Base-by-base conservation (phyloP, 192 early-diverging fungal genomes). In the Diversispora epigaea region DNA sequence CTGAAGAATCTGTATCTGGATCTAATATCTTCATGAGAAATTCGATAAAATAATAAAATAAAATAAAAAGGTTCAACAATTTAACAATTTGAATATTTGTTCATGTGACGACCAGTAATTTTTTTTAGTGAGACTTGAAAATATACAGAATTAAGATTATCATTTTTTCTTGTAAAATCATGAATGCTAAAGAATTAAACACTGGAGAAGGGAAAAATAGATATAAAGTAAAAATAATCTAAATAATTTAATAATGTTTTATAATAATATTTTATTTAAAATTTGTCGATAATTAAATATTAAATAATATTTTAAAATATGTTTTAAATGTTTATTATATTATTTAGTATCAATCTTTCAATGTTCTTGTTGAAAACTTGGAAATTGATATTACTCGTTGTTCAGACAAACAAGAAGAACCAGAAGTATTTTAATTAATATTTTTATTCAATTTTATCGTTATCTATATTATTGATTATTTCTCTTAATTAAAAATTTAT, bases 261-360 rank as follows among this genome's bases (percentile, higher is more conserved):
- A 39, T 44, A 32, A 17, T 25, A 8, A 43, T 52, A 60, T 17
- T 3, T 14, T 11, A 10, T 21, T 70, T 9, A 19, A 43, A n/a
- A n/a, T n/a, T n/a, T n/a, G n/a, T n/a, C n/a, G n/a, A n/a, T n/a
- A n/a, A n/a, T n/a, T n/a, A n/a, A n/a, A n/a, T n/a, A n/a, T n/a
- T n/a, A n/a, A n/a, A n/a, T n/a, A n/a, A n/a, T n/a, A n/a, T n/a
- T n/a, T n/a, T n/a, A n/a, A n/a, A n/a, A n/a, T n/a, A 52, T 39
- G 12, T 46, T 7, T 47, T 21, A 9, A 49, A 9, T 12, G 25
- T 32, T 32, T 32, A 32, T 32, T 56, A 8, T 50, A 19, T 74
- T 41, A 61, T 54, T n/a, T 81, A 94, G 93, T 94, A 88, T 76
- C 89, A 91, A 89, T 82, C 91, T 25, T 93, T 93, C 76, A 88